These are phyloP conservation scores for Suhomyces maxii DNA, from an alignment of 1,139 yeast species.

Conservation along the genomic window DNA sequence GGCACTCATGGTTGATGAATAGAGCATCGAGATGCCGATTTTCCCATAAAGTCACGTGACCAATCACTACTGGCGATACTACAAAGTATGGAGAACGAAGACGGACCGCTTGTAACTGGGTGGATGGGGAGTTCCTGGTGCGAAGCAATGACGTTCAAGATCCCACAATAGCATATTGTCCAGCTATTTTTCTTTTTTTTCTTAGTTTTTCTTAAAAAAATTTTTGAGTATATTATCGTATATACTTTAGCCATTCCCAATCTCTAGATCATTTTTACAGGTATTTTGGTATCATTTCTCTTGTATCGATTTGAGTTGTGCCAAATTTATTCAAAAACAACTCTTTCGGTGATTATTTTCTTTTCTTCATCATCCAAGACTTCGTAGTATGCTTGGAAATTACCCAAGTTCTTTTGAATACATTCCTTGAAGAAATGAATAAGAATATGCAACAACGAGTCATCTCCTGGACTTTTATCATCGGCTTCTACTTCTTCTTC, in stretches of 20 bases:
- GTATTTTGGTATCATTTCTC: not conserved
- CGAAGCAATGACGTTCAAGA: no score
- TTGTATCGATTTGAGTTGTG: not conserved
- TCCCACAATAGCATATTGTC: no score
- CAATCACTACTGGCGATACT: not conserved
- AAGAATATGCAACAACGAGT: constrained; percentile 48
- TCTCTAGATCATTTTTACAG: no score
- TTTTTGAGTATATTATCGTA: no score
- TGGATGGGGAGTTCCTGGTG: no score
- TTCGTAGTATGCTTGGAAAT: constrained; percentile 56
- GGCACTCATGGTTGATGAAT: constrained; percentile 1
- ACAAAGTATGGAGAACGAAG: no score
- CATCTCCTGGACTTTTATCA: constrained; percentile 38
- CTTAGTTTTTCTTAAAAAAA: no score
- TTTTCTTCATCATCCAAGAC: constrained; percentile 58
- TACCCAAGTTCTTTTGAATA: constrained; percentile 51
- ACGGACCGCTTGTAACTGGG: no score
- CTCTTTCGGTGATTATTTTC: constrained; percentile 50
- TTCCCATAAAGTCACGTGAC: constrained; percentile 6
- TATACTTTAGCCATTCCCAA: no score
- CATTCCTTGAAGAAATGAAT: constrained; percentile 65
- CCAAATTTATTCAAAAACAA: constrained; percentile 23
- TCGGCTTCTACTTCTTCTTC: constrained; percentile 29
- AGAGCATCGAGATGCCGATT: constrained; percentile 1
- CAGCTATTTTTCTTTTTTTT: no score